phyloP scores from a whole-genome alignment of 2,329 filamentous ascomycete species.

The Cercospora sojina region DNA sequence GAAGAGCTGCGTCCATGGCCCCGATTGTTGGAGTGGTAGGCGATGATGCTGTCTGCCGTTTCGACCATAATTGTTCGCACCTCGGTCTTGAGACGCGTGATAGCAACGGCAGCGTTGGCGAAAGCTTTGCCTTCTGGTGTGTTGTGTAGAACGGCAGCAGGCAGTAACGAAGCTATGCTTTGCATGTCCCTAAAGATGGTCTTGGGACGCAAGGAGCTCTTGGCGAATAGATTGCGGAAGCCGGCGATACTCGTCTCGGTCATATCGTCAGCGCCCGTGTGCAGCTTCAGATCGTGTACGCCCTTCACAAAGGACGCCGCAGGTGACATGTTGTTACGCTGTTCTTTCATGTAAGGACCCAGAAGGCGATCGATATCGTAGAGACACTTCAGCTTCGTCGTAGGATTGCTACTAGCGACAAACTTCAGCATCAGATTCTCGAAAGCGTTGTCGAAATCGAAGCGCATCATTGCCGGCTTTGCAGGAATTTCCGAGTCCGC shows the following conservation, averaged over 20 bases:
- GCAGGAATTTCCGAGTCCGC: slow-evolving; percentile 2
- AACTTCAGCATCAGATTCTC: slow-evolving; percentile 79
- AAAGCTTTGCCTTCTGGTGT: slow-evolving; percentile 70
- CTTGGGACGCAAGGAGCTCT: slow-evolving; percentile 46
- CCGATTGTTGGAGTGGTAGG: slow-evolving; percentile 66
- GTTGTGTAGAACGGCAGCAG: slow-evolving; percentile 57
- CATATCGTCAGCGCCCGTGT: background rate
- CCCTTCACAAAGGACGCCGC: slow-evolving; percentile 19
- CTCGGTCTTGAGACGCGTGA: slow-evolving; percentile 83
- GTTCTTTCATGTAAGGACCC: slow-evolving; percentile 26
- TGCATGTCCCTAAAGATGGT: slow-evolving; percentile 52
- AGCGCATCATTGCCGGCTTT: slow-evolving; percentile 18
- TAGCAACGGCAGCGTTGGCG: slow-evolving; percentile 84
- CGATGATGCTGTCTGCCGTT: slow-evolving; percentile 67
- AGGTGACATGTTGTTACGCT: slow-evolving; percentile 1
- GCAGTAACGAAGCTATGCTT: slow-evolving; percentile 61
- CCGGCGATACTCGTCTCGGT: slow-evolving; percentile 24
- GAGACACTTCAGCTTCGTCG: slow-evolving; percentile 77
- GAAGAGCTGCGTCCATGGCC: slow-evolving; percentile 37
- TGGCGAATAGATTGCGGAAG: slow-evolving; percentile 44
- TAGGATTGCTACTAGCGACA: slow-evolving; percentile 83
- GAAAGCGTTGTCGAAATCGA: slow-evolving; percentile 71
- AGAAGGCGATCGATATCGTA: slow-evolving; percentile 75
- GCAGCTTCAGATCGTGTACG: background rate
- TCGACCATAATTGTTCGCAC: slow-evolving; percentile 82